A percentile compares a stretch with the other conserved stretches of the same genome.
phyloP scores from a whole-genome alignment of 164 flowering plant genomes.

The Aristolochia contorta region DNA sequence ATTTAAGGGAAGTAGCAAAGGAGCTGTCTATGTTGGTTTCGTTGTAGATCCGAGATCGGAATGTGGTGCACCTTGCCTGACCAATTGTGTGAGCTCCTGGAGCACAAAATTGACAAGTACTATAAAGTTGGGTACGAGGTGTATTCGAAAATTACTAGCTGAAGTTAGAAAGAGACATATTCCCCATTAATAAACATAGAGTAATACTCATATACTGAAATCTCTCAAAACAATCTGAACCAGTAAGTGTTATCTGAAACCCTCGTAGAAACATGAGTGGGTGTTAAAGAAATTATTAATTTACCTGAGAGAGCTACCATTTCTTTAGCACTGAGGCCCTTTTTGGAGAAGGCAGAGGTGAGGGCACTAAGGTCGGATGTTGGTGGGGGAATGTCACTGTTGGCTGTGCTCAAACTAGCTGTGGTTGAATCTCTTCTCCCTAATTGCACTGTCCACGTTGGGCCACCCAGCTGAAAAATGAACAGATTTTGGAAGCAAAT shows the following conservation, averaged over 20 bases:
- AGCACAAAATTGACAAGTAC: not conserved
- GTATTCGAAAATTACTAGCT: not conserved
- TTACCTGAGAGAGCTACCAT: slow-evolving; percentile 22
- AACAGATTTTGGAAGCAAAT: not conserved
- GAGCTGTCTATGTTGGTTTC: slow-evolving; percentile 13
- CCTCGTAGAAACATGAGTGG: too few relatives aligned
- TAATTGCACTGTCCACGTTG: slow-evolving; percentile 16
- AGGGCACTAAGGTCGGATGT: slow-evolving; percentile 12
- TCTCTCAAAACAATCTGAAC: too few relatives aligned
- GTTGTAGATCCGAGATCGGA: slow-evolving; percentile 15
- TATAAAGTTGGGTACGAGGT: not conserved
- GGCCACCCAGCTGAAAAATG: slow-evolving; percentile 23
- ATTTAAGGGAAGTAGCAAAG: slow-evolving; percentile 4
- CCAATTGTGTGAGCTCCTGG: slow-evolving; percentile 14
- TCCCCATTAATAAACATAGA: too few relatives aligned
- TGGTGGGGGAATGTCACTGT: slow-evolving; percentile 13
- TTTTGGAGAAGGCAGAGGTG: slow-evolving; percentile 4
- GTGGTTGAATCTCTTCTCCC: slow-evolving; percentile 28
- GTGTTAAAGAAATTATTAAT: not conserved
- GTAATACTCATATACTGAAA: too few relatives aligned
- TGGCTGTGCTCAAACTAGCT: slow-evolving; percentile 15
- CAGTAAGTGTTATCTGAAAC: too few relatives aligned
- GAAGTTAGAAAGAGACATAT: not conserved
- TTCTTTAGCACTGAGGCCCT: slow-evolving; percentile 11
- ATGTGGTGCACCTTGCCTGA: slow-evolving; percentile 11